Percentiles rank a stretch among this genome's conserved stretches.
Evolutionary conservation across 2,329 filamentous ascomycete species (phyloP).

Genomic region (Fusarium sambucinum): DNA sequence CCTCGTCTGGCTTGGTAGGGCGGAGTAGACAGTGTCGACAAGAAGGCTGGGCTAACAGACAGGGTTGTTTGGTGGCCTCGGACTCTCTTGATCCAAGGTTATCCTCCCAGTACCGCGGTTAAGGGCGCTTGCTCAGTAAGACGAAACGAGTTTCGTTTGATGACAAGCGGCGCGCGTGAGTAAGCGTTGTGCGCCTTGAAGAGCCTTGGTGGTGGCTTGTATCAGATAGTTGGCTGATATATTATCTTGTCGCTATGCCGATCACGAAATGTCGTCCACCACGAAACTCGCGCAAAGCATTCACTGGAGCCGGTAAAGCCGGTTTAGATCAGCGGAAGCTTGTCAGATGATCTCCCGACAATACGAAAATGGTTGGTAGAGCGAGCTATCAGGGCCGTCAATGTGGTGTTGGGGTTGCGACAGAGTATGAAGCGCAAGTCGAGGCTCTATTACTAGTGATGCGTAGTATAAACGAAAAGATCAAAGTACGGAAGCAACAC

Average conservation of each 20-base stretch:
- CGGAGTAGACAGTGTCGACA: constrained; percentile 43
- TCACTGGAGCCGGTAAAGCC: constrained; percentile 26
- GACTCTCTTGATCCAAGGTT: constrained; percentile 26
- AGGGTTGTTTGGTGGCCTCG: constrained; percentile 44
- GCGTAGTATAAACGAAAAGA: constrained; percentile 5
- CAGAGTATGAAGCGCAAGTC: constrained; percentile 3
- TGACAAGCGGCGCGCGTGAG: constrained; percentile 21
- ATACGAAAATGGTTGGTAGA: constrained; percentile 26
- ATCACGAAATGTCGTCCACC: constrained; percentile 18
- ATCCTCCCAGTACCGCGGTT: constrained; percentile 24
- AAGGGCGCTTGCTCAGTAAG: constrained; percentile 26
- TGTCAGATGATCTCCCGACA: constrained; percentile 34
- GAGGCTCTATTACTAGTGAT: constrained; percentile 4
- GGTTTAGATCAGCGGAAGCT: constrained; percentile 34
- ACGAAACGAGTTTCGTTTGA: constrained; percentile 17
- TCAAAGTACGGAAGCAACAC: constrained; percentile 13
- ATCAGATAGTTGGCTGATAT: constrained; percentile 39
- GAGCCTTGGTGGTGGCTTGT: constrained; percentile 33
- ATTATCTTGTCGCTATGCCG: constrained; percentile 26
- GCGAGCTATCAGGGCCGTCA: constrained; percentile 12
- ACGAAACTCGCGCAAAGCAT: constrained; percentile 16
- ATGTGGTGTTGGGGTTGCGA: constrained; percentile 17
- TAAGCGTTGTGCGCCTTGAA: constrained; percentile 30
- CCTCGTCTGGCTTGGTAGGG: constrained; percentile 49
- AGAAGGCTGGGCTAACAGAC: constrained; percentile 46